phyloP scores from a whole-genome alignment of 768 basidiomycete genomes.

The Suillus discolor region DNA sequence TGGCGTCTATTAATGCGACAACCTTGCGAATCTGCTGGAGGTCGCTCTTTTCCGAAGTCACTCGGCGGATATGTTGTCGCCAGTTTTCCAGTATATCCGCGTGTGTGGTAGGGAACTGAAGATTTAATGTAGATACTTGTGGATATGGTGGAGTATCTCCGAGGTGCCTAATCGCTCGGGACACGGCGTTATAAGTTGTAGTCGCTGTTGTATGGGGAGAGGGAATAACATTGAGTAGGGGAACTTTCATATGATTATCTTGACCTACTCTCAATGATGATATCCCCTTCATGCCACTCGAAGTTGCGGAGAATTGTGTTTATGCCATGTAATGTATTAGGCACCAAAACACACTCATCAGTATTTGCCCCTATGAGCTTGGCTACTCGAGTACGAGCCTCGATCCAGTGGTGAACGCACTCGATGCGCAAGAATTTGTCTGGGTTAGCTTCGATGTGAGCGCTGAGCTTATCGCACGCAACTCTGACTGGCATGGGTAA shows the following conservation, averaged over 20 bases:
- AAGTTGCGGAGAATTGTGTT: conserved; percentile 71
- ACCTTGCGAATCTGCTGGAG: conserved; percentile 44
- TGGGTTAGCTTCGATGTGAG: conserved; percentile 53
- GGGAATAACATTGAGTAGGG: background rate
- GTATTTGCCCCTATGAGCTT: conserved; percentile 50
- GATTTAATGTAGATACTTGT: conserved; percentile 45
- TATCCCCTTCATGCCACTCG: conserved; percentile 65
- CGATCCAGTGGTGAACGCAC: conserved; percentile 35
- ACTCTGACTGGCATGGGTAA: conserved; percentile 53
- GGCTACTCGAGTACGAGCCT: conserved; percentile 50
- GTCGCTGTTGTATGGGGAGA: conserved; percentile 40
- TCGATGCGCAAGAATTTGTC: conserved; percentile 54
- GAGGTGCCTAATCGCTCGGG: conserved; percentile 52
- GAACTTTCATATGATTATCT: conserved; percentile 4
- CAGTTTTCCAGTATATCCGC: conserved; percentile 56
- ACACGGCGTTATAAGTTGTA: conserved; percentile 60
- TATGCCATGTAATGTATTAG: conserved; percentile 39
- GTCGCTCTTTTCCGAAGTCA: conserved; percentile 25
- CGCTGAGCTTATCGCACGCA: conserved; percentile 43
- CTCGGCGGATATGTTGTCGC: conserved; percentile 36
- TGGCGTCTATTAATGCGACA: conserved; percentile 70
- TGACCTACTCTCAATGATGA: conserved; percentile 61
- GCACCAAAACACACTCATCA: conserved; percentile 58
- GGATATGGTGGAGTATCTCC: conserved; percentile 59
- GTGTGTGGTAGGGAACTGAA: conserved; percentile 61